Percentiles rank a stretch among this genome's conserved stretches.
Evolutionary conservation across 768 basidiomycete species (phyloP).

Genomic region (Suillus decipiens): DNA sequence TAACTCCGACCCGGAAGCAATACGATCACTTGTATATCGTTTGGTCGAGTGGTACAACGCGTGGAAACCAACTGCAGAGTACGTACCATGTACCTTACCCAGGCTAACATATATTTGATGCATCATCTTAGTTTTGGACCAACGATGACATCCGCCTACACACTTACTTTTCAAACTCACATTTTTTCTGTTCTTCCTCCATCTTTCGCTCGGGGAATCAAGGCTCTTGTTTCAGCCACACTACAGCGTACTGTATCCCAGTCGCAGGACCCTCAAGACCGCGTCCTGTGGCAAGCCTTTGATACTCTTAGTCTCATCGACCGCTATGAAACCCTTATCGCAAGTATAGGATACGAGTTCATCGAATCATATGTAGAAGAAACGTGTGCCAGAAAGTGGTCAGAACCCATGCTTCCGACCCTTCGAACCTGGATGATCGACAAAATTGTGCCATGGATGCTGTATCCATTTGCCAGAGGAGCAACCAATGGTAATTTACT

Average conservation of each 20-base stretch:
- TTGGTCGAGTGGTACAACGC: conserved; percentile 71
- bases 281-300: conserved; percentile 57
- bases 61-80: conserved; percentile 75
- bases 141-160: conserved; percentile 62
- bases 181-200: conserved; percentile 73
- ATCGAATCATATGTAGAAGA: conserved; percentile 75
- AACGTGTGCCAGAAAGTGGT: conserved; percentile 72
- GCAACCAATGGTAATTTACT: conserved; percentile 49
- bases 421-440: conserved; percentile 78
- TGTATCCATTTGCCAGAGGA: conserved; percentile 73
- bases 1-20: conserved; percentile 46
- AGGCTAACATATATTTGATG: conserved; percentile 16
- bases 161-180: conserved; percentile 70
- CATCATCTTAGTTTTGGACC: conserved; percentile 51
- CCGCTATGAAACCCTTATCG: conserved; percentile 81
- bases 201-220: conserved; percentile 67
- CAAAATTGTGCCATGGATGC: conserved; percentile 84
- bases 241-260: conserved; percentile 35
- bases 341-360: conserved; percentile 81
- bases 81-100: conserved; percentile 26
- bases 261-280: conserved; percentile 33
- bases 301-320: conserved; percentile 76
- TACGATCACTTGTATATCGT: conserved; percentile 57
- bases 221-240: conserved; percentile 61
- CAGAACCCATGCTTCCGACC: conserved; percentile 56